Conservation (phyloP, 148 eudicot species). For the Cornus suecica region DNA sequence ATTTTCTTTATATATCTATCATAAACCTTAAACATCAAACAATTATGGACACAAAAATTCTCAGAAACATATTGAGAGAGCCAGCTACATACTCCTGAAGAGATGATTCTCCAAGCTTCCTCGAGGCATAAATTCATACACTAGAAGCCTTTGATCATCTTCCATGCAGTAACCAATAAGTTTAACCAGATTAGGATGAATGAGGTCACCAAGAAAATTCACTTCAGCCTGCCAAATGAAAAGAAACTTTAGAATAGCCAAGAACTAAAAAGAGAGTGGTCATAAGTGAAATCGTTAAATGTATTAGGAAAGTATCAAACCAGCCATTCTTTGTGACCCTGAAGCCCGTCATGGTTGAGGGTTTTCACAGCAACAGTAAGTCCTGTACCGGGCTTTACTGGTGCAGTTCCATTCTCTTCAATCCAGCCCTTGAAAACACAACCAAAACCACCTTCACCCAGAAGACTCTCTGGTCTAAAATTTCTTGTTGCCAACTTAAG, state of each 20-base stretch:
- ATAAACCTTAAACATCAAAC: neutral
- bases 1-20: neutral
- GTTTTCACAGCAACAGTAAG: constrained; percentile 80
- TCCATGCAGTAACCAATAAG: constrained; percentile 74
- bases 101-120: constrained; percentile 87
- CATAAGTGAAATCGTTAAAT: neutral
- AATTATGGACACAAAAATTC: neutral
- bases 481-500: constrained; percentile 67
- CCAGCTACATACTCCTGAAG: constrained; percentile 59
- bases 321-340: constrained; percentile 90
- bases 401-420: constrained; percentile 75
- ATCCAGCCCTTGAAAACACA: constrained; percentile 82
- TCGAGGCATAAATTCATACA: constrained; percentile 77
- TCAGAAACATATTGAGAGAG: neutral
- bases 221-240: constrained; percentile 61
- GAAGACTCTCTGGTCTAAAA: constrained; percentile 73
- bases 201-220: constrained; percentile 69
- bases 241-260: neutral
- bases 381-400: constrained; percentile 77
- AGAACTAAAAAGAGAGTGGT: neutral
- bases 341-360: constrained; percentile 79
- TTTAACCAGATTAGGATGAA: constrained; percentile 69
- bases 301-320: constrained; percentile 24
- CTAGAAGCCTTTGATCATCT: constrained; percentile 81
- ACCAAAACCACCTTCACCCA: constrained; percentile 81